A percentile compares a stretch with the other conserved stretches of the same genome.
These are phyloP conservation scores for Agaricus blazei DNA, from an alignment of 768 basidiomycete species.

Conservation along the genomic window DNA sequence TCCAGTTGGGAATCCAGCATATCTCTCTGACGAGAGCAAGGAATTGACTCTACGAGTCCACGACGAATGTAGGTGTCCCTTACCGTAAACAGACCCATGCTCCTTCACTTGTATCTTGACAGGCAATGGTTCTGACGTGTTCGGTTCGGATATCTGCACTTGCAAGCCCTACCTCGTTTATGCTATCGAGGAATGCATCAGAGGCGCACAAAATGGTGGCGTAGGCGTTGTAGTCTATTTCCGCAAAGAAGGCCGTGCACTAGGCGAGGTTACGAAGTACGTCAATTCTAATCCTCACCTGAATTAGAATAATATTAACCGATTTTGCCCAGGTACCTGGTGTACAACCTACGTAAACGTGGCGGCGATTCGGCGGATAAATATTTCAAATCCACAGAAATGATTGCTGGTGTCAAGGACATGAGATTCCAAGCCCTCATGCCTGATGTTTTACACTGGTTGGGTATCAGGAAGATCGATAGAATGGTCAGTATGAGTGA, in stretches of 20 bases:
- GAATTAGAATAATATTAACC: neutral
- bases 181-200: conserved; percentile 91
- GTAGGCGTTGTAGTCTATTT: conserved; percentile 94
- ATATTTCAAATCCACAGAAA: conserved; percentile 92
- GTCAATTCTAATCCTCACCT: conserved; percentile 15
- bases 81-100: neutral
- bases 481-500: conserved; percentile 90
- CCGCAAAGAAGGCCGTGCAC: conserved; percentile 87
- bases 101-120: neutral
- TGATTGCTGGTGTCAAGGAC: conserved; percentile 92
- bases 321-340: conserved; percentile 58
- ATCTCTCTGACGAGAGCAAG: conserved; percentile 67
- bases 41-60: conserved; percentile 87
- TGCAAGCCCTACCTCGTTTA: conserved; percentile 92
- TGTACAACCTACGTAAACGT: conserved; percentile 95
- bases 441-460: conserved; percentile 95
- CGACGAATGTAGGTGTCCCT: conserved; percentile 69
- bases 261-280: conserved; percentile 91
- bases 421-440: conserved; percentile 94
- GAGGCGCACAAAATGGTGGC: conserved; percentile 60
- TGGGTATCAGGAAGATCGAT: conserved; percentile 87
- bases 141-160: conserved; percentile 89
- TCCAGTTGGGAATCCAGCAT: conserved; percentile 79
- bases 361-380: conserved; percentile 89
- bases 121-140: conserved; percentile 95